Evolutionary conservation across 306 rosid species (phyloP).

Genomic region (Ormosia semicastrata): DNA sequence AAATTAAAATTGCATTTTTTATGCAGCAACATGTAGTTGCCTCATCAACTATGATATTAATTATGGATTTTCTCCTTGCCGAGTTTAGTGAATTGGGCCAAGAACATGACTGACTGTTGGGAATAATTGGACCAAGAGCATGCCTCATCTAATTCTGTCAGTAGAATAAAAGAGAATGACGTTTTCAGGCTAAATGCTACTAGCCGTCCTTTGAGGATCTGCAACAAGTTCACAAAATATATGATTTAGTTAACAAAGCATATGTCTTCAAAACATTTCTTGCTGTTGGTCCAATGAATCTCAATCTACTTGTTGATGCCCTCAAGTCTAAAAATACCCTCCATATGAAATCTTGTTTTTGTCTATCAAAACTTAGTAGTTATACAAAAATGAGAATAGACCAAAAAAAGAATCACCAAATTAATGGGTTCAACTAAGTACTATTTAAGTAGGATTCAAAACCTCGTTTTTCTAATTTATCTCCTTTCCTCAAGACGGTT

Average conservation of each 20-base stretch:
- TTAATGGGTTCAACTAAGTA: constrained; percentile 12
- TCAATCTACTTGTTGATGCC: constrained; percentile 8
- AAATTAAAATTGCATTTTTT: background rate
- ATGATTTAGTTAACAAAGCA: background rate
- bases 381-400: constrained; percentile 12
- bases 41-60: background rate
- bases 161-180: no score
- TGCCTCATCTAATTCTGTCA: no score
- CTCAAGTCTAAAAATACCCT: background rate
- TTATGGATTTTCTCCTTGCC: background rate
- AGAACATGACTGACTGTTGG: background rate
- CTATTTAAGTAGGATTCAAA: constrained; percentile 56
- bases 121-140: no score
- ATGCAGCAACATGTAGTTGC: background rate
- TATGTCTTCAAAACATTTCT: background rate
- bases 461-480: constrained; percentile 59
- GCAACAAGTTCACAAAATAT: background rate
- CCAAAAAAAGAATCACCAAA: background rate
- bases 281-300: background rate
- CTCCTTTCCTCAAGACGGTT: constrained; percentile 64
- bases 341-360: background rate
- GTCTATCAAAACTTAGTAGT: constrained; percentile 8
- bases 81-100: background rate
- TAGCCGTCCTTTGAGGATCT: no score
- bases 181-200: no score